Conservation (phyloP, 78 protist species). For the Dictyostelium brefeldianum region DNA sequence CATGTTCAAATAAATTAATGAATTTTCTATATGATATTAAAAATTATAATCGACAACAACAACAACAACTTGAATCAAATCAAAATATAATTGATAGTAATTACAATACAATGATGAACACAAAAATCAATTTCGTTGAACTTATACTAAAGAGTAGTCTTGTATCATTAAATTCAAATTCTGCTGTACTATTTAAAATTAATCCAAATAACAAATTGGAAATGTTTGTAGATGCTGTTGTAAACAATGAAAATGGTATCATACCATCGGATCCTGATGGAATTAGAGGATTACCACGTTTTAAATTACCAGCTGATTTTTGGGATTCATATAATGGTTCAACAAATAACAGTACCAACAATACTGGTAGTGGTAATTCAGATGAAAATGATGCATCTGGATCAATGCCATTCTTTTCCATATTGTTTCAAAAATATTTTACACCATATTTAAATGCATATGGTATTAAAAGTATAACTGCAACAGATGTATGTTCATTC, state of each 20-base stretch:
- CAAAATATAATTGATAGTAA: not conserved
- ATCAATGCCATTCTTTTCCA: not conserved
- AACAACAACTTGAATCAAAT: not conserved
- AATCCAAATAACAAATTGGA: slow-evolving; percentile 24
- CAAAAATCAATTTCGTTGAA: not conserved
- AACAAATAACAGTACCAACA: not conserved
- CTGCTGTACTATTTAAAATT: slow-evolving; percentile 8
- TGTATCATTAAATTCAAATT: slow-evolving; percentile 3
- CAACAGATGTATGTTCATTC: not conserved
- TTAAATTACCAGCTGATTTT: not conserved
- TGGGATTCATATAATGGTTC: slow-evolving; percentile 20
- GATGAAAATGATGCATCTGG: no score
- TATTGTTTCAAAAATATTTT: slow-evolving; percentile 32
- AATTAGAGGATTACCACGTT: not conserved
- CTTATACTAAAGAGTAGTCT: not conserved
- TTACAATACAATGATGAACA: not conserved
- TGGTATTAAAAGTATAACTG: slow-evolving; percentile 17
- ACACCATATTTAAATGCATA: not conserved
- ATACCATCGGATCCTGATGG: not conserved
- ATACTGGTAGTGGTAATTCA: no score
- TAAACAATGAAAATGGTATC: not conserved
- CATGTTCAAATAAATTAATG: slow-evolving; percentile 18
- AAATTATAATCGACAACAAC: not conserved
- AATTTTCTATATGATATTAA: not conserved
- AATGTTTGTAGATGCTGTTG: not conserved